Evolutionary conservation across 164 flowering plant species (phyloP).

Genomic region (Nymphaea thermarum): DNA sequence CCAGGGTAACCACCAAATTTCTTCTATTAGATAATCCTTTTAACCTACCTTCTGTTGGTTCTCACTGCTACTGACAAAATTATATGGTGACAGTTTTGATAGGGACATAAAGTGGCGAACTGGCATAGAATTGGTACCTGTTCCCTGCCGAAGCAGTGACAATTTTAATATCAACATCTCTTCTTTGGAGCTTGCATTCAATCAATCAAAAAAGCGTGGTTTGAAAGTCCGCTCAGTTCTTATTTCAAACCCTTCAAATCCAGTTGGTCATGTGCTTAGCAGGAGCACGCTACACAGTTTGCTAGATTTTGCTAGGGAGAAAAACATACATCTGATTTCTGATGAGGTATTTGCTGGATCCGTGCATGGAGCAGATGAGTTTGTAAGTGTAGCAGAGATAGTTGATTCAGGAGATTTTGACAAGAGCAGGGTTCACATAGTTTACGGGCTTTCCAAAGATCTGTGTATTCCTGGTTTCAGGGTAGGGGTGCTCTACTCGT

Average conservation of each 20-base stretch:
- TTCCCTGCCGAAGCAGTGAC: slow-evolving; percentile 89
- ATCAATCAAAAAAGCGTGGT: slow-evolving; percentile 88
- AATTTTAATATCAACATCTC: slow-evolving; percentile 49
- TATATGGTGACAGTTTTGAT: slow-evolving; percentile 49
- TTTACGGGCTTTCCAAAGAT: slow-evolving; percentile 71
- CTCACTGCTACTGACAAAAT: not conserved
- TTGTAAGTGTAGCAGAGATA: slow-evolving; percentile 84
- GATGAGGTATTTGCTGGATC: slow-evolving; percentile 80
- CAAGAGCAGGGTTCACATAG: slow-evolving; percentile 62
- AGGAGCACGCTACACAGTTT: slow-evolving; percentile 51
- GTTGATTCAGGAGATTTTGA: slow-evolving; percentile 51
- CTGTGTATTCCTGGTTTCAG: slow-evolving; percentile 64
- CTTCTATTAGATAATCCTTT: not conserved
- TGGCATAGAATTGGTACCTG: slow-evolving; percentile 87
- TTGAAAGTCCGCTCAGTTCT: slow-evolving; percentile 70
- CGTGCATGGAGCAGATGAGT: slow-evolving; percentile 50
- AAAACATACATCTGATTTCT: slow-evolving; percentile 80
- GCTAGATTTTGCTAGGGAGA: slow-evolving; percentile 83
- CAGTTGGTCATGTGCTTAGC: slow-evolving; percentile 57
- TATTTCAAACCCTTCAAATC: slow-evolving; percentile 81
- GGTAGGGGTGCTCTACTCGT: slow-evolving; percentile 63
- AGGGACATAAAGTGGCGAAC: slow-evolving; percentile 78
- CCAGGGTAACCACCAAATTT: slow-evolving; percentile 46
- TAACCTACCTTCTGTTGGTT: not conserved
- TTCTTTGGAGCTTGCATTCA: slow-evolving; percentile 75